Base-by-base conservation (phyloP, 2,329 filamentous ascomycete species). In the Teratosphaeria gauchensis region DNA sequence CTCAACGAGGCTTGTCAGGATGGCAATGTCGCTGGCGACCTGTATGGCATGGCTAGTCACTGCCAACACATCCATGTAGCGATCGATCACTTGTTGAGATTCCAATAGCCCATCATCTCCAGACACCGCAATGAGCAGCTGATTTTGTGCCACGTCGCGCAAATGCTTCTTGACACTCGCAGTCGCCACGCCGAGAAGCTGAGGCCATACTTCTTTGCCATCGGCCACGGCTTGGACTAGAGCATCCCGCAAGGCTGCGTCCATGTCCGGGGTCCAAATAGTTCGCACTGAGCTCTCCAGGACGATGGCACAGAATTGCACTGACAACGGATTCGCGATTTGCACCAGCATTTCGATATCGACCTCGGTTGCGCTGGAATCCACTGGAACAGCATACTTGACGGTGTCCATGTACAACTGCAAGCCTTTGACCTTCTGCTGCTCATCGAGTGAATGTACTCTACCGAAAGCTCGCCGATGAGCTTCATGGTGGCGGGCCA, bases 201-300 rank as follows among this genome's bases (percentile, higher is more conserved):
- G 74, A 2, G 75, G 67, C 70, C 76, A 78, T 12, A 74, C 70
- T n/a, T 73, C 69, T 51, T 71, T 73, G 35, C 76, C 75, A 31
- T 69, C 65, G 11, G 74, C 71, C n/a, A 78, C 68, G 7, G 73
- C 72, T 19, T 66, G 66, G 52, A 75, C 70, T 55, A 79, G 68
- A 7, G 73, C 73, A 33, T 68, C 58, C n/a, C 56, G 46, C 19
- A 64, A 19, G 16, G 51, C 53, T n/a, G 24, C 54, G 19, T 63
- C 19, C 53, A 48, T 30, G 61, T 59, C 46, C 46, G 48, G 8
- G 30, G 35, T 24, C 54, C 31, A 28, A 57, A 46, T 33, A 55
- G 62, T 28, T 28, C 52, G 52, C n/a, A 60, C 52, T 31, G 56
- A 57, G 51, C 65, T 61, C 2, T 60, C 55, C 33, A 66, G 51